A percentile compares a stretch with the other conserved stretches of the same genome.
phyloP scores from a whole-genome alignment of 345 rosid genomes.

The Eucalyptus regnans region DNA sequence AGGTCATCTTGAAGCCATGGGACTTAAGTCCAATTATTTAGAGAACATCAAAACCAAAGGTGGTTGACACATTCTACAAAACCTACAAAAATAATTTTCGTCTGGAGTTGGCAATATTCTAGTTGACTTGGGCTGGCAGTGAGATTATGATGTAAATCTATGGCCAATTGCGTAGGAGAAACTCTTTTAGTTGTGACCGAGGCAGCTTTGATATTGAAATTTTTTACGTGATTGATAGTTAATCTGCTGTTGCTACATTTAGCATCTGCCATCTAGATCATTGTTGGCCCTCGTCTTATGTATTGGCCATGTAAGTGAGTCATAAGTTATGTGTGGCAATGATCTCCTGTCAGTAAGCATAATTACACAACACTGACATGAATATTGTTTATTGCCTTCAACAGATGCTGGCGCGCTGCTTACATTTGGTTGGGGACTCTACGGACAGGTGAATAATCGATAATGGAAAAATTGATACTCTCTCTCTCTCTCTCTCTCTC shows the following conservation, averaged over 20 bases:
- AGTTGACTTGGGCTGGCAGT: not conserved
- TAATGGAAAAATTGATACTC: not conserved
- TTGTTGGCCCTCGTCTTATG: not conserved
- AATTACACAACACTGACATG: not conserved
- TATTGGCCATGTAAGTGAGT: not conserved
- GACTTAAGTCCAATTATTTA: not conserved
- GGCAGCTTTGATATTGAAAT: not conserved
- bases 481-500: not conserved
- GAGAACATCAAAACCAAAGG: not conserved
- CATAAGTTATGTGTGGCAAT: not conserved
- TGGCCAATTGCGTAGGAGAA: not conserved
- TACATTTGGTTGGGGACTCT: slow-evolving; percentile 99
- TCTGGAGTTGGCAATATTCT: not conserved
- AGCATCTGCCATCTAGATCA: not conserved
- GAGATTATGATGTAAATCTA: not conserved
- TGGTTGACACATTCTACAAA: not conserved
- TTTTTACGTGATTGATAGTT: not conserved
- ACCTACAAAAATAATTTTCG: not conserved
- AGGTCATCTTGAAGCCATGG: not conserved
- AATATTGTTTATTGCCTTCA: slow-evolving; percentile 2
- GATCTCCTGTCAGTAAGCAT: not conserved
- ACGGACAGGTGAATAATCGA: slow-evolving; percentile 73
- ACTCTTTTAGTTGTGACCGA: not conserved
- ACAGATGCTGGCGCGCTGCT: slow-evolving; percentile 95
- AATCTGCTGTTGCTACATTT: not conserved